phyloP scores from a whole-genome alignment of 106 monocot genomes.

The Alisma plantagoaquatica region DNA sequence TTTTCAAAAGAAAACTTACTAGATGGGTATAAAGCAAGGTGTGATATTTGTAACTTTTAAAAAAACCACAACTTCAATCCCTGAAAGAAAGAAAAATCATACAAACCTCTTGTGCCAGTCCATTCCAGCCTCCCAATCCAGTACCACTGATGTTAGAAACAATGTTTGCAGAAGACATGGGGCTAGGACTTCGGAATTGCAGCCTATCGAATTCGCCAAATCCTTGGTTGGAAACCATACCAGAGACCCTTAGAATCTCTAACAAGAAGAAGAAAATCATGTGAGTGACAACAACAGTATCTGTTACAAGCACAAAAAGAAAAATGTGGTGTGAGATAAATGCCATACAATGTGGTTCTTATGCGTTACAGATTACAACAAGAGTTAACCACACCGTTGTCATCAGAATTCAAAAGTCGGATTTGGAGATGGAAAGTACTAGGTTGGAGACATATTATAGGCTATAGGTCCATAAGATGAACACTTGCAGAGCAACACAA shows the following conservation, averaged over 20 bases:
- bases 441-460: too few species aligned
- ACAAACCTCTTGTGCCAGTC: constrained; percentile 76
- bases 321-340: background rate
- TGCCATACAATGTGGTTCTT: background rate
- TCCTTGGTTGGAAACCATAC: constrained; percentile 61
- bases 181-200: constrained; percentile 78
- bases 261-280: background rate
- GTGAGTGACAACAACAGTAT: too few species aligned
- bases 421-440: too few species aligned
- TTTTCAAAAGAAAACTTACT: too few species aligned
- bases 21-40: too few species aligned
- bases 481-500: background rate
- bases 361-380: background rate
- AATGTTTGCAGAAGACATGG: constrained; percentile 54
- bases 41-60: too few species aligned
- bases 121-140: constrained; percentile 55
- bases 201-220: constrained; percentile 60
- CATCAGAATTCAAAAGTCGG: background rate
- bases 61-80: too few species aligned
- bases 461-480: background rate
- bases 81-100: too few species aligned
- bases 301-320: background rate
- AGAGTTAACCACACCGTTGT: background rate
- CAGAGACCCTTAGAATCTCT: constrained; percentile 85
- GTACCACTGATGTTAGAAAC: constrained; percentile 23